Conservation (phyloP, 1,139 yeast species). For the Kodamaea alishanica region DNA sequence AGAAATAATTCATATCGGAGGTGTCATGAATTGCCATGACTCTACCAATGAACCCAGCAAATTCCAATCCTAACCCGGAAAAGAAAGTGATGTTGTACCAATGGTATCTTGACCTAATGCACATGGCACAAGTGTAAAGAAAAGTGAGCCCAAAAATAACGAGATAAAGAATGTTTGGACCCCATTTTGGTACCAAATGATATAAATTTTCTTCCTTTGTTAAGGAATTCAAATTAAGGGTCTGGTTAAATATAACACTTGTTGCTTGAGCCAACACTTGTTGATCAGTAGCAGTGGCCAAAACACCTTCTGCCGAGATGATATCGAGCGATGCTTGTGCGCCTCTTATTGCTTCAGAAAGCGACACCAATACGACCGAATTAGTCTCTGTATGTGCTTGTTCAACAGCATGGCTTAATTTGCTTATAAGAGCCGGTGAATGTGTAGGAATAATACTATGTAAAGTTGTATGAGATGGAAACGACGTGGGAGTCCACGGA, state of each 20-base stretch:
- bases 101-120: slow-evolving; percentile 51
- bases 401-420: slow-evolving; percentile 16
- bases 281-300: slow-evolving; percentile 38
- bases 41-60: slow-evolving; percentile 70
- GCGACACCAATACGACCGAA: slow-evolving; percentile 10
- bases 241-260: slow-evolving; percentile 26
- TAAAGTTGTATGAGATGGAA: slow-evolving; percentile 22
- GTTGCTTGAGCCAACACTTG: slow-evolving; percentile 29
- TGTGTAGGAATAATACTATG: slow-evolving; percentile 20
- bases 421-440: slow-evolving; percentile 16
- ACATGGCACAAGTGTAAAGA: slow-evolving; percentile 22
- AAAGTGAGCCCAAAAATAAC: slow-evolving; percentile 25
- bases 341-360: slow-evolving; percentile 30
- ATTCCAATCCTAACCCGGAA: slow-evolving; percentile 60
- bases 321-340: slow-evolving; percentile 38
- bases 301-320: slow-evolving; percentile 29
- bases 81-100: slow-evolving; percentile 69
- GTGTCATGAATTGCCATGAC: slow-evolving; percentile 40
- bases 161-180: slow-evolving; percentile 32
- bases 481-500: slow-evolving; percentile 22
- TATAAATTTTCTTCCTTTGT: slow-evolving; percentile 27
- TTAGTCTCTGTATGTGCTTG: slow-evolving; percentile 12
- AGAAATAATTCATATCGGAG: slow-evolving; percentile 41
- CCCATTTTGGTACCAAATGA: slow-evolving; percentile 19
- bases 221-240: slow-evolving; percentile 31